phyloP scores from a whole-genome alignment of 352 stramenopile genomes.

The Phytophthora pseudosyringae region DNA sequence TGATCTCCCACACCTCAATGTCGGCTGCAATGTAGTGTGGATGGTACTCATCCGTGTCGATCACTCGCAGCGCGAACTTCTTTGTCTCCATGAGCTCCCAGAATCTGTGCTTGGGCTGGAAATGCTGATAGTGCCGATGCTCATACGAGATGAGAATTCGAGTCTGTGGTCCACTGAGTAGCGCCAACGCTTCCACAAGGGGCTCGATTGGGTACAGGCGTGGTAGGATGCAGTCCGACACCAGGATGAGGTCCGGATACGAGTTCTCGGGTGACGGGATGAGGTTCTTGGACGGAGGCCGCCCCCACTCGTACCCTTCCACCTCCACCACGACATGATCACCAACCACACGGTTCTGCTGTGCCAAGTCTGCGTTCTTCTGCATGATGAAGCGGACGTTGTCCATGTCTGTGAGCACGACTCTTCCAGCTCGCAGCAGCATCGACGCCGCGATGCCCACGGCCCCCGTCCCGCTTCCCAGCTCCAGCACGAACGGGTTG shows the following conservation, averaged over 20 bases:
- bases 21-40: constrained; percentile 81
- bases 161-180: constrained; percentile 61
- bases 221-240: constrained; percentile 96
- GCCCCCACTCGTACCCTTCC: constrained; percentile 92
- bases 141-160: constrained; percentile 89
- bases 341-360: constrained; percentile 33
- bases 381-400: constrained; percentile 90
- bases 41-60: constrained; percentile 69
- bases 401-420: constrained; percentile 92
- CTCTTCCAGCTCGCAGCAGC: constrained; percentile 71
- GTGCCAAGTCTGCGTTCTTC: constrained; percentile 79
- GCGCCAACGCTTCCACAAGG: constrained; percentile 89
- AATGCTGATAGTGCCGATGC: constrained; percentile 81
- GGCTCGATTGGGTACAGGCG: constrained; percentile 96
- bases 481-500: constrained; percentile 80
- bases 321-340: constrained; percentile 59
- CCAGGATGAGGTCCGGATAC: constrained; percentile 86
- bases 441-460: constrained; percentile 90
- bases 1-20: constrained; percentile 90
- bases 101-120: constrained; percentile 83
- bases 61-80: constrained; percentile 58
- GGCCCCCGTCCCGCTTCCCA: constrained; percentile 92
- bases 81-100: constrained; percentile 65
- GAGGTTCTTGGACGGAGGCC: constrained; percentile 40
- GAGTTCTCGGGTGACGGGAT: constrained; percentile 23